Conservation (phyloP, 805 yeast species). For the Metschnikowia amazonensis region DNA sequence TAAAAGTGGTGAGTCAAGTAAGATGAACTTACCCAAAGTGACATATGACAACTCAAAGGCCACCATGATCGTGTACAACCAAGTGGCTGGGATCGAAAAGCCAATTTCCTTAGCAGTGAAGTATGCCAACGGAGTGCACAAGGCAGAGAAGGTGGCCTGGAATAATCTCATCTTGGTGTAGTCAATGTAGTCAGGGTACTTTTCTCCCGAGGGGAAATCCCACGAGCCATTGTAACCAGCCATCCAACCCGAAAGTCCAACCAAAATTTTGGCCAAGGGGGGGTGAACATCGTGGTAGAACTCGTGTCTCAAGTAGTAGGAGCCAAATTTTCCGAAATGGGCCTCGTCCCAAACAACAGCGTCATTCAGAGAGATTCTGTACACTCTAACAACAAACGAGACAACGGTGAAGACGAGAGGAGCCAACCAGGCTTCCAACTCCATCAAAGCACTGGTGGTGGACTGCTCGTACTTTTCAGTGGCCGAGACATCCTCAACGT, state of each 20-base stretch:
- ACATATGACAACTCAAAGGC: constrained; percentile 78
- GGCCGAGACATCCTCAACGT: constrained; percentile 14
- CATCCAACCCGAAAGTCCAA: constrained; percentile 80
- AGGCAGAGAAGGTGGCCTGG: constrained; percentile 63
- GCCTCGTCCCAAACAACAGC: constrained; percentile 92
- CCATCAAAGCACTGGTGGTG: constrained; percentile 20
- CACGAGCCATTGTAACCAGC: constrained; percentile 84
- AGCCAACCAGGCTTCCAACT: constrained; percentile 42
- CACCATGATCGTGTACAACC: constrained; percentile 79
- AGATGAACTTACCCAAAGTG: constrained; percentile 82
- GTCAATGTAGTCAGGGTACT: constrained; percentile 59
- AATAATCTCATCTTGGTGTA: constrained; percentile 66
- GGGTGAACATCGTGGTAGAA: constrained; percentile 97
- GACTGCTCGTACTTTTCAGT: constrained; percentile 16
- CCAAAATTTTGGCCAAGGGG: constrained; percentile 90
- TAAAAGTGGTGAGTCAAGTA: constrained; percentile 86
- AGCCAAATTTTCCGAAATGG: constrained; percentile 95
- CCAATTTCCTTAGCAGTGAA: constrained; percentile 53
- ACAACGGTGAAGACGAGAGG: constrained; percentile 63
- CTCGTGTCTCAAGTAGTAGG: constrained; percentile 81
- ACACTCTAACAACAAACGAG: constrained; percentile 72
- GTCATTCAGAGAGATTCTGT: constrained; percentile 62
- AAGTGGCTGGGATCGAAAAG: constrained; percentile 63
- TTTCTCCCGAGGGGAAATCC: constrained; percentile 64
- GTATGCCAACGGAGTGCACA: constrained; percentile 69